Conservation (phyloP, 179 eudicot genomes). For the Heliamphora pulchella region DNA sequence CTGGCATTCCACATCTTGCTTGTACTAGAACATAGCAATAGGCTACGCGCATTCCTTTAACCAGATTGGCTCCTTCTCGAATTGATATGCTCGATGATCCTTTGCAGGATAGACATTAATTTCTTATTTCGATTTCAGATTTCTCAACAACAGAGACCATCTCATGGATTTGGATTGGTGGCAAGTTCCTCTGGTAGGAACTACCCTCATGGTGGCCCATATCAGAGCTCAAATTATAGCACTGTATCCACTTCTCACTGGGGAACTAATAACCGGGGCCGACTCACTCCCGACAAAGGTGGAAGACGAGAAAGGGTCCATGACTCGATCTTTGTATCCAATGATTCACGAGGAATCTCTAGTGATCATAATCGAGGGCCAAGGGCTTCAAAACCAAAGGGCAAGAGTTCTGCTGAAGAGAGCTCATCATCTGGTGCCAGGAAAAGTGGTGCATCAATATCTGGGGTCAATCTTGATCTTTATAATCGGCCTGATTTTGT, state of each 20-base stretch:
- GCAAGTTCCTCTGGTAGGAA: constrained; percentile 43
- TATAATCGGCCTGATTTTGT: constrained; percentile 65
- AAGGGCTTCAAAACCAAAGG: constrained; percentile 72
- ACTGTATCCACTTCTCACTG: constrained; percentile 43
- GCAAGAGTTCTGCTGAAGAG: constrained; percentile 42
- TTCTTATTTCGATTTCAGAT: constrained; percentile 26
- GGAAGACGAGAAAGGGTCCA: constrained; percentile 59
- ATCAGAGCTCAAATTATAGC: constrained; percentile 42
- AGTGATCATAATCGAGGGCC: constrained; percentile 94
- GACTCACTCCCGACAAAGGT: constrained; percentile 49
- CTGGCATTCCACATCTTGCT: not conserved
- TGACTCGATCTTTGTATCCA: constrained; percentile 28
- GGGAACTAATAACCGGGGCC: constrained; percentile 41
- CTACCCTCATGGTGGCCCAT: constrained; percentile 46
- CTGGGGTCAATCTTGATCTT: constrained; percentile 40
- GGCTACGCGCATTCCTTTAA: not conserved
- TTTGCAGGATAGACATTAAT: not conserved
- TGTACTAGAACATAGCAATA: not conserved
- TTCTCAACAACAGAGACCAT: constrained; percentile 60
- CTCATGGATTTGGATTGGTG: constrained; percentile 56
- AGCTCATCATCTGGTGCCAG: constrained; percentile 27
- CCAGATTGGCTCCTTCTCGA: not conserved
- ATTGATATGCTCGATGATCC: not conserved
- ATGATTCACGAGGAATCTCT: constrained; percentile 35
- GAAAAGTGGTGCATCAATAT: constrained; percentile 43